Conservation (phyloP, 75 land plant genomes). For the Azolla pinnata region DNA sequence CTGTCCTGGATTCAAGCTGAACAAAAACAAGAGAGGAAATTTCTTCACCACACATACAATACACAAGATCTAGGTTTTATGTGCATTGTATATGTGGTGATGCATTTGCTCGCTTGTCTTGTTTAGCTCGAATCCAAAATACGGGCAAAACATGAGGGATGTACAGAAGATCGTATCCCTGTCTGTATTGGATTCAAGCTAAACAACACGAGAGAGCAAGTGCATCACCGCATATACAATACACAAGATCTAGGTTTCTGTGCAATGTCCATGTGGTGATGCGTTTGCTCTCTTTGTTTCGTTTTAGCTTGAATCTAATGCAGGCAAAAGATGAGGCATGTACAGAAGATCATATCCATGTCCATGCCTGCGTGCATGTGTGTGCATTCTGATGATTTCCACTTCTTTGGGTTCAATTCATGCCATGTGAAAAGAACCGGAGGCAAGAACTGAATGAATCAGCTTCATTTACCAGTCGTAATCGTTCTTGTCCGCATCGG, state of each 20-base stretch:
- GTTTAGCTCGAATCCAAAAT: neutral
- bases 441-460: neutral
- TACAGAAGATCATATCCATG: neutral
- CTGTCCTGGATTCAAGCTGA: neutral
- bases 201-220: neutral
- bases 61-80: too few relatives aligned
- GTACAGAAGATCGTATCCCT: neutral
- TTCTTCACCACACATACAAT: too few relatives aligned
- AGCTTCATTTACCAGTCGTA: constrained; percentile 22
- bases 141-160: neutral
- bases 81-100: too few relatives aligned
- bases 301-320: neutral
- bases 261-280: too few relatives aligned
- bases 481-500: constrained; percentile 22
- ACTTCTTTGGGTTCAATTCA: neutral
- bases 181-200: neutral
- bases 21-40: neutral
- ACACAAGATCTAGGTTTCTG: too few relatives aligned
- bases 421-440: neutral
- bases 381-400: neutral
- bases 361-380: neutral
- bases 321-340: neutral
- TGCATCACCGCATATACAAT: too few relatives aligned
- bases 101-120: too few relatives aligned
- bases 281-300: too few relatives aligned